phyloP scores from a whole-genome alignment of 2,329 filamentous ascomycete genomes.

The Simplicillium sp. region DNA sequence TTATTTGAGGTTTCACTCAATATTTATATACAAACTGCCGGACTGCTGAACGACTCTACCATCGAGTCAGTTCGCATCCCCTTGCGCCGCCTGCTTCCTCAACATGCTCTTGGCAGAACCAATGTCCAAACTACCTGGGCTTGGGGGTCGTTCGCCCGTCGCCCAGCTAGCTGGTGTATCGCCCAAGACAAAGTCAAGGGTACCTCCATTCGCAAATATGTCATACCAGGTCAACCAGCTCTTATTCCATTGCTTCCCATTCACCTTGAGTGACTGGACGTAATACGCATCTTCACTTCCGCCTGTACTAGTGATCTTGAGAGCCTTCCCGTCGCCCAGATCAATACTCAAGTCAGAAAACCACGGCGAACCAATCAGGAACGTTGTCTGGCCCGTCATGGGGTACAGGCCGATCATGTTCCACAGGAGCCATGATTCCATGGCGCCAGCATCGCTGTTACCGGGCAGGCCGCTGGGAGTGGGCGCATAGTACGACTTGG shows the following conservation, averaged over 20 bases:
- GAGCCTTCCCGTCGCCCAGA: slow-evolving; percentile 42
- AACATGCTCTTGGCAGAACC: not conserved
- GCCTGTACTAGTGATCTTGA: slow-evolving; percentile 45
- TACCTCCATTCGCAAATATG: slow-evolving; percentile 54
- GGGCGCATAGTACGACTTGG: slow-evolving; percentile 48
- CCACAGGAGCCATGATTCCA: slow-evolving; percentile 64
- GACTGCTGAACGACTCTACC: too few species aligned
- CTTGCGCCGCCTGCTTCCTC: too few species aligned
- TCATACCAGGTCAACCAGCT: slow-evolving; percentile 59
- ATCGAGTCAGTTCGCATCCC: too few species aligned
- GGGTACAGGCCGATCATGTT: slow-evolving; percentile 61
- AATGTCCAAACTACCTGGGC: slow-evolving; percentile 32
- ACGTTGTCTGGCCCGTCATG: slow-evolving; percentile 58
- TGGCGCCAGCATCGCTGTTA: slow-evolving; percentile 62
- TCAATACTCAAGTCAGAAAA: slow-evolving; percentile 49
- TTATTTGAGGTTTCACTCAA: too few species aligned
- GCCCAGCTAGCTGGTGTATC: slow-evolving; percentile 42
- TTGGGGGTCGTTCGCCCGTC: slow-evolving; percentile 50
- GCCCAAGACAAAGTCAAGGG: slow-evolving; percentile 56
- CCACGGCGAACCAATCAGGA: slow-evolving; percentile 56
- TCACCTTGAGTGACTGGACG: slow-evolving; percentile 57
- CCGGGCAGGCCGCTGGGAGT: slow-evolving; percentile 52
- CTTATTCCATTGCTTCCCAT: slow-evolving; percentile 52
- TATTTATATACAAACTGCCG: too few species aligned
- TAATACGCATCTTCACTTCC: slow-evolving; percentile 41